Evolutionary conservation across 768 basidiomycete species (phyloP), one percentile per base, ranked within the genome.

Genomic region (Termitomyces sp.): DNA sequence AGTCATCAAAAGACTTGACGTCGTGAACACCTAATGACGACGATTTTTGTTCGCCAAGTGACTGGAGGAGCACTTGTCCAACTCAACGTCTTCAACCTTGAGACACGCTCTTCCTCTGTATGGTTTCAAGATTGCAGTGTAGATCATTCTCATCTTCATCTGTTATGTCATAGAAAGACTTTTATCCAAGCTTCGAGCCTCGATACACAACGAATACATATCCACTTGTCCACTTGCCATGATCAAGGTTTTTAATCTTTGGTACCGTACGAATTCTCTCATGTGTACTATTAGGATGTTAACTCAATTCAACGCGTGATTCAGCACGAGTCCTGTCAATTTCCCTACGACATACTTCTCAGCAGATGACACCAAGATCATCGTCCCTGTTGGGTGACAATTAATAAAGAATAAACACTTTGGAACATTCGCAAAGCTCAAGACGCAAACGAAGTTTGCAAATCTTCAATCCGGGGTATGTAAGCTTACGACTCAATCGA

Each of bases 1-100:
- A 67, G 80, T 98, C 50, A 74, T 95, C 49, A 81, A 84, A 60
- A 79, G 79, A 56, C 72, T 92, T 48, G 86, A 87, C 65, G 70
- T 87, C 46, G 77, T 91, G 18, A 80, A 79, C 63, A 49, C 51
- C 26, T 40, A 48, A 51, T 40, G 48, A 33, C 18, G 35, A n/a
- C 30, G 9, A 18, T 10, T 36, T 48, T 56, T 6, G 0, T 40
- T 50, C 26, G 18, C 16, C 33, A 8, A 20, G 12, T 10, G 16
- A 35, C 33, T 35, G 12, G 1, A 30, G 7, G 47, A 23, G 35
- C 20, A 36, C 23, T 36, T 35, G 50, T 23, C 20, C 20, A 16
- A n/a, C n/a, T n/a, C n/a, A 20, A 41, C 40, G 38, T 40, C 38
- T 40, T 14, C 14, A 41, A 41, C 40, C 18, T 41, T n/a, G 18